A percentile compares a stretch with the other conserved stretches of the same genome.
Conservation (phyloP, 768 basidiomycete genomes). For the Naematelia aurantialba region DNA sequence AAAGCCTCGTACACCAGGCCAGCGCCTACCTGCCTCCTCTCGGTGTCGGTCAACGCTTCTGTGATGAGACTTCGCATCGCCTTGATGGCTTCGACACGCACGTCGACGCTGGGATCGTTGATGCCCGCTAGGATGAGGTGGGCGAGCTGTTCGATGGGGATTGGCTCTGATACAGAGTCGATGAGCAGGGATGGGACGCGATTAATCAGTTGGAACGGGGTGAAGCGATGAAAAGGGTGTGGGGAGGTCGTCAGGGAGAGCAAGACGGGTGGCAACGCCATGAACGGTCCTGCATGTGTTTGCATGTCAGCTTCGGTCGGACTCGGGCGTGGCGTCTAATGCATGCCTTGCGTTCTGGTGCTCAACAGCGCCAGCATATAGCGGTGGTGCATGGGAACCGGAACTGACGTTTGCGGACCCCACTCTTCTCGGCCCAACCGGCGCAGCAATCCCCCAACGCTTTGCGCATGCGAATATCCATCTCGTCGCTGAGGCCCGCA, state of each 20-base stretch:
- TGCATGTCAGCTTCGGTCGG: neutral
- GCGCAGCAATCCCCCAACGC: slow-evolving; percentile 36
- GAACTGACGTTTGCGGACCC: slow-evolving; percentile 30
- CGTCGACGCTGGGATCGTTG: slow-evolving; percentile 38
- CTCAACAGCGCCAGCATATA: too few species aligned
- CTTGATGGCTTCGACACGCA: slow-evolving; percentile 39
- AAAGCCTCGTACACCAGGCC: slow-evolving; percentile 28
- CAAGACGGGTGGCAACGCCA: slow-evolving; percentile 36
- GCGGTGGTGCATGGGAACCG: too few species aligned
- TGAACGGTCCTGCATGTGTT: slow-evolving; percentile 28
- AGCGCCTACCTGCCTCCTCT: slow-evolving; percentile 32
- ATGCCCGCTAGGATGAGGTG: slow-evolving; percentile 39
- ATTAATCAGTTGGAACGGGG: slow-evolving; percentile 38
- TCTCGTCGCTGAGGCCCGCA: slow-evolving; percentile 40
- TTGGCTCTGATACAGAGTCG: slow-evolving; percentile 27
- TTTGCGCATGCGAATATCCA: slow-evolving; percentile 39
- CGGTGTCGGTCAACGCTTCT: slow-evolving; percentile 29
- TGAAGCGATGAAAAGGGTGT: slow-evolving; percentile 40
- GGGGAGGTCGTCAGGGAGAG: slow-evolving; percentile 29
- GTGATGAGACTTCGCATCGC: slow-evolving; percentile 32
- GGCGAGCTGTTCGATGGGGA: slow-evolving; percentile 33
- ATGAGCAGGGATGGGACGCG: slow-evolving; percentile 35
- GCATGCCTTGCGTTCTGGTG: neutral
- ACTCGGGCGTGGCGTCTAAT: too few species aligned
- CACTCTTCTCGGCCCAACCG: slow-evolving; percentile 34